phyloP scores from a whole-genome alignment of 805 yeast species.

The Lipomyces yamanashiensis region DNA sequence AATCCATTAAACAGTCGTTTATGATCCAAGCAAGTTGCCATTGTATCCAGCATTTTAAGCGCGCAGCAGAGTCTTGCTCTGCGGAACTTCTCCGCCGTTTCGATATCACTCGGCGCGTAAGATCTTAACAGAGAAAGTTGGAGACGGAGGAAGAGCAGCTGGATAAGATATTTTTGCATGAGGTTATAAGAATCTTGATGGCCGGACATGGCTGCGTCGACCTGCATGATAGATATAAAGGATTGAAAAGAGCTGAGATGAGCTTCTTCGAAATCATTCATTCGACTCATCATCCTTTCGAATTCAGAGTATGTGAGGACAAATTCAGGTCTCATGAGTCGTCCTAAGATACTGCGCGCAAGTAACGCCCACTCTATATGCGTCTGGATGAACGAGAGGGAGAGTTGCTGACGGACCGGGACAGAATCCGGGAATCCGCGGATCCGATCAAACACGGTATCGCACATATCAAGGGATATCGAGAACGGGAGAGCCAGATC shows the following conservation, averaged over 20 bases:
- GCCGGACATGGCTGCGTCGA: constrained; percentile 24
- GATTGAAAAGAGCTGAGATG: constrained; percentile 31
- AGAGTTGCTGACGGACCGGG: constrained; percentile 16
- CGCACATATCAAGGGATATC: constrained; percentile 27
- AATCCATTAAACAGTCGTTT: constrained; percentile 24
- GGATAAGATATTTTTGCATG: constrained; percentile 26
- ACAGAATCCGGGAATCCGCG: constrained; percentile 6
- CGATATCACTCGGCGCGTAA: constrained; percentile 18
- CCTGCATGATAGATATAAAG: constrained; percentile 24
- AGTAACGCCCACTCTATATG: constrained; percentile 31
- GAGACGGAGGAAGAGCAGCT: constrained; percentile 27
- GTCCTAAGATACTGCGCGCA: constrained; percentile 16
- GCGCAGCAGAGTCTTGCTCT: constrained; percentile 21
- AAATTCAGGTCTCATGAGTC: constrained; percentile 18
- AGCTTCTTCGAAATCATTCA: constrained; percentile 26
- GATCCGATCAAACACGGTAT: constrained; percentile 11
- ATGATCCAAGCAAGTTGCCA: constrained; percentile 23
- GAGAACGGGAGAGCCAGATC: constrained; percentile 34
- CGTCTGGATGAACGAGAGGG: constrained; percentile 18
- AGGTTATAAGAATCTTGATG: constrained; percentile 31
- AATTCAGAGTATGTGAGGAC: constrained; percentile 16
- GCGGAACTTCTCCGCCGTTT: constrained; percentile 15
- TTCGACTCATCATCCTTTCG: constrained; percentile 3
- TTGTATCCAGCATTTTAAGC: constrained; percentile 28
- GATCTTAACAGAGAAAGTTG: constrained; percentile 26